phyloP scores from a whole-genome alignment of 78 protist genomes.

The Polysphondylium violaceum region DNA sequence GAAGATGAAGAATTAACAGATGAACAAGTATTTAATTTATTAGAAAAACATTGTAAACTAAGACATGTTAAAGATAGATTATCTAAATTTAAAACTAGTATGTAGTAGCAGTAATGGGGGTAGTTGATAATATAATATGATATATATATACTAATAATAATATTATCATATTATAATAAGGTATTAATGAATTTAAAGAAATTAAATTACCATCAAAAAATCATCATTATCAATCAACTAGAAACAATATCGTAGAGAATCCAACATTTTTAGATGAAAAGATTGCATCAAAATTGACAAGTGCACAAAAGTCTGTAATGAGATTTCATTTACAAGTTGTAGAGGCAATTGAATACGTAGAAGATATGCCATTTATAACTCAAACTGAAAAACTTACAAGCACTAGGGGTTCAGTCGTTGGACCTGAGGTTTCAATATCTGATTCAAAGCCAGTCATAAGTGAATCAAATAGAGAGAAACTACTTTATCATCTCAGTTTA shows the following conservation, averaged over 20 bases:
- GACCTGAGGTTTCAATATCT: slow-evolving; percentile 2
- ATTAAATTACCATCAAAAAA: slow-evolving; percentile 33
- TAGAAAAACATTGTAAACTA: slow-evolving; percentile 70
- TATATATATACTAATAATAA: neutral
- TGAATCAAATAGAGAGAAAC: slow-evolving; percentile 41
- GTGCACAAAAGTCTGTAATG: slow-evolving; percentile 59
- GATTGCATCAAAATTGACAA: slow-evolving; percentile 59
- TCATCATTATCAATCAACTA: neutral
- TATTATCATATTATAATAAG: too few relatives aligned
- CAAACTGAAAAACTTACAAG: slow-evolving; percentile 47
- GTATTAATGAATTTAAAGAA: slow-evolving; percentile 67
- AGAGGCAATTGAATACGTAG: slow-evolving; percentile 63
- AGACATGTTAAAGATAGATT: slow-evolving; percentile 76
- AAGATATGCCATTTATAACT: slow-evolving; percentile 67
- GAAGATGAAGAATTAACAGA: slow-evolving; percentile 60
- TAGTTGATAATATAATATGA: neutral
- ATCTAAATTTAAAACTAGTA: slow-evolving; percentile 38
- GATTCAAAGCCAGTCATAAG: slow-evolving; percentile 47
- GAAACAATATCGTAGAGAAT: neutral
- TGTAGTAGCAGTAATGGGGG: neutral
- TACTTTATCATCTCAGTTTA: slow-evolving; percentile 18
- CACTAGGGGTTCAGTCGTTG: slow-evolving; percentile 37
- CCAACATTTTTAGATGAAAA: slow-evolving; percentile 64
- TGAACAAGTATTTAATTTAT: slow-evolving; percentile 53
- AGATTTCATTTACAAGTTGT: slow-evolving; percentile 78